These are phyloP conservation scores for Mycena sanguinolenta DNA, from an alignment of 768 basidiomycete genomes.

Conservation along the genomic window DNA sequence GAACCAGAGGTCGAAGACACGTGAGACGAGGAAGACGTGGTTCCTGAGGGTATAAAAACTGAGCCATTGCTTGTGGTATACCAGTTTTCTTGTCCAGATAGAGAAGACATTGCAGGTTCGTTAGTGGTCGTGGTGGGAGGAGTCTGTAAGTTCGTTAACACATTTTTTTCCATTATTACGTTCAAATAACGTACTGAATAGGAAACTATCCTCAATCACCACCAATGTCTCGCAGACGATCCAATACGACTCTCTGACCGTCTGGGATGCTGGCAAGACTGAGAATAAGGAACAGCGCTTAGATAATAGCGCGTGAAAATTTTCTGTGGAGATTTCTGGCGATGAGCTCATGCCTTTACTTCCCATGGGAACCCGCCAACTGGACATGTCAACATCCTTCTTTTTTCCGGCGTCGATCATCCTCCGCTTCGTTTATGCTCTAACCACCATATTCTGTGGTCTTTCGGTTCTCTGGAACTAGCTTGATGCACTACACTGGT, in stretches of 20 bases:
- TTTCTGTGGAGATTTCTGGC: not conserved
- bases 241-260: not conserved
- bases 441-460: not conserved
- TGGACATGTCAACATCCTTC: not conserved
- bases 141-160: constrained; percentile 6
- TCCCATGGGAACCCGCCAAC: constrained; percentile 10
- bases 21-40: constrained; percentile 14
- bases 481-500: not conserved
- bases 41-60: constrained; percentile 32
- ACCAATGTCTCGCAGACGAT: not conserved
- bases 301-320: constrained; percentile 10
- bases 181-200: constrained; percentile 1
- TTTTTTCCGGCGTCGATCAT: not conserved
- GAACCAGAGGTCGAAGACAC: constrained; percentile 13
- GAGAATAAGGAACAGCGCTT: not conserved
- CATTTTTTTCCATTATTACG: not conserved
- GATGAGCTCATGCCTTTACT: constrained; percentile 3
- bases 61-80: constrained; percentile 36
- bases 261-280: not conserved
- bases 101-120: not conserved
- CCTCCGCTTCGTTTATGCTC: not conserved
- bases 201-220: constrained; percentile 13
- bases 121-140: not conserved
- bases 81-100: constrained; percentile 30
- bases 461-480: not conserved